Conservation (phyloP, 192 early-diverging fungal genomes). For the Umbelopsis sp. region DNA sequence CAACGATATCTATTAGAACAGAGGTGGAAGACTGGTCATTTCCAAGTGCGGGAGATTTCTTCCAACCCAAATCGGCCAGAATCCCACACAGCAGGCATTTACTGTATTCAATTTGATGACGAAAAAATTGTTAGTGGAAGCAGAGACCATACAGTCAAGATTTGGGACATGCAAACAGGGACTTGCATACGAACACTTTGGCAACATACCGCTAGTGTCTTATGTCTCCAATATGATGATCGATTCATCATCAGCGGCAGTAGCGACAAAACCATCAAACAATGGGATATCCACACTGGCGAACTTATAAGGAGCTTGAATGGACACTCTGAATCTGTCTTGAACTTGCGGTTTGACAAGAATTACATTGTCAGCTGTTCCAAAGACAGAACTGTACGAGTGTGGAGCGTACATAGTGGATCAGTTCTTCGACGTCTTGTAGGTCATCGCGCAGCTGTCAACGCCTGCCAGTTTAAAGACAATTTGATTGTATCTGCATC, state of each 20-base stretch:
- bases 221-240: constrained; percentile 84
- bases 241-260: constrained; percentile 69
- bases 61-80: constrained; percentile 7
- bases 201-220: constrained; percentile 78
- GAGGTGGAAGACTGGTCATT: constrained; percentile 75
- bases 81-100: constrained; percentile 85
- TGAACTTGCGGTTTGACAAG: constrained; percentile 77
- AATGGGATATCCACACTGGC: constrained; percentile 73
- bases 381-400: constrained; percentile 78
- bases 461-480: constrained; percentile 72
- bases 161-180: constrained; percentile 74
- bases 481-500: constrained; percentile 67
- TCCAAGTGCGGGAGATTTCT: constrained; percentile 59
- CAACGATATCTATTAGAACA: constrained; percentile 63
- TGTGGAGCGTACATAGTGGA: constrained; percentile 78
- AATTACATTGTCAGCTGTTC: constrained; percentile 80
- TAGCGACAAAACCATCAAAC: constrained; percentile 63
- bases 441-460: constrained; percentile 81
- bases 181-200: constrained; percentile 58
- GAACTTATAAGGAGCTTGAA: constrained; percentile 42
- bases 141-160: constrained; percentile 68
- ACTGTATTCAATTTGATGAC: constrained; percentile 79
- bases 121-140: constrained; percentile 72
- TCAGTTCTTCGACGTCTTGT: constrained; percentile 51
- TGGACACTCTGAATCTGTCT: constrained; percentile 67